Evolutionary conservation across 2,329 filamentous ascomycete species (phyloP).

Genomic region (Dactylellina drechsleri): DNA sequence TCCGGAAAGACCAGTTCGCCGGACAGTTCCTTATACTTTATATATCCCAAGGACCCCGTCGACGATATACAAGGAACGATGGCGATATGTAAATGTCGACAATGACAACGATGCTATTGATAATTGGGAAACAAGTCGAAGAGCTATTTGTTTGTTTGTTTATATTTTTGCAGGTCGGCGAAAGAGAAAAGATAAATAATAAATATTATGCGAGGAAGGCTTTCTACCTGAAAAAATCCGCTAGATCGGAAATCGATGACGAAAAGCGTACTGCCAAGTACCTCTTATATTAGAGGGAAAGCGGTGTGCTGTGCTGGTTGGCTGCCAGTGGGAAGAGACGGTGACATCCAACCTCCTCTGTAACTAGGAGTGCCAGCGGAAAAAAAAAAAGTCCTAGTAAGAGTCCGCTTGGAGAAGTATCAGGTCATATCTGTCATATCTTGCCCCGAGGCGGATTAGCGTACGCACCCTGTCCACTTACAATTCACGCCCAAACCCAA

Average conservation of each 20-base stretch:
- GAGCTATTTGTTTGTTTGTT: slow-evolving; percentile 23
- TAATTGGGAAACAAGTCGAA: background rate
- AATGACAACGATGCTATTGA: no score
- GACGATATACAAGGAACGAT: background rate
- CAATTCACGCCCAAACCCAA: slow-evolving; percentile 2
- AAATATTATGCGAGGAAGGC: slow-evolving; percentile 1
- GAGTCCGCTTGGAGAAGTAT: slow-evolving; percentile 46
- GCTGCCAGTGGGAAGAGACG: slow-evolving; percentile 11
- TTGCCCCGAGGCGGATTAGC: slow-evolving; percentile 32
- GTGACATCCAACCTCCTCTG: slow-evolving; percentile 46
- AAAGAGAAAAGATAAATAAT: slow-evolving; percentile 6
- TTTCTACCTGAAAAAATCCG: slow-evolving; percentile 18
- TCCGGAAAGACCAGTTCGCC: no score
- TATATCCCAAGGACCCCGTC: background rate
- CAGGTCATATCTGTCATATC: slow-evolving; percentile 54
- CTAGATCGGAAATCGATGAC: slow-evolving; percentile 53
- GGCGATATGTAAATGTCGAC: background rate
- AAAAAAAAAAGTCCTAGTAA: slow-evolving; percentile 1
- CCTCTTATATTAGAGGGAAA: slow-evolving; percentile 4
- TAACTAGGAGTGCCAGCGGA: background rate
- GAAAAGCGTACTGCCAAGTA: slow-evolving; percentile 40
- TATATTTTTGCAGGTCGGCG: slow-evolving; percentile 14
- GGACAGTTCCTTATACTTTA: no score
- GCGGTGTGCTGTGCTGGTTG: slow-evolving; percentile 1
- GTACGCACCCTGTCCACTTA: slow-evolving; percentile 36